Conservation (phyloP, 148 eudicot genomes). For the Beta vulgaris region DNA sequence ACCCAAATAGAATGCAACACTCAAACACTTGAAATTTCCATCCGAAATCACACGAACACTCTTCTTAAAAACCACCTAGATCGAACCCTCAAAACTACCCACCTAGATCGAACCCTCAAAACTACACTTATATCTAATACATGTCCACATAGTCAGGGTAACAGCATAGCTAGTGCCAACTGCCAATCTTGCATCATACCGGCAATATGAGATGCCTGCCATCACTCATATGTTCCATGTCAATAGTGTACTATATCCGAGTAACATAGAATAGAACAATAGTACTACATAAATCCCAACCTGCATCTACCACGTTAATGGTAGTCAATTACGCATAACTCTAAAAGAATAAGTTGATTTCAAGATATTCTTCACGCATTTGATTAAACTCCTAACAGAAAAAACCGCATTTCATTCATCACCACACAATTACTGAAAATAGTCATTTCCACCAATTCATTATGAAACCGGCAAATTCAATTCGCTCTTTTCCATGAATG, state of each 20-base stretch:
- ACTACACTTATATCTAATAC: neutral
- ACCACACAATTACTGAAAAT: neutral
- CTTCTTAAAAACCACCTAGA: neutral
- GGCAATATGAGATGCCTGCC: neutral
- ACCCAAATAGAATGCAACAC: neutral
- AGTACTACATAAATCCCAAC: neutral
- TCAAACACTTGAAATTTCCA: constrained; percentile 1
- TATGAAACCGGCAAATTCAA: no score
- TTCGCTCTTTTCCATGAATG: no score
- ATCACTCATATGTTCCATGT: neutral
- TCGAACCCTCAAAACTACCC: neutral
- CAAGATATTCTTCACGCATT: neutral
- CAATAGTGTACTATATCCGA: neutral
- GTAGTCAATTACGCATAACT: neutral
- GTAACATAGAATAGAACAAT: neutral
- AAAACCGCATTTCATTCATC: neutral
- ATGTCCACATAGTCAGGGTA: neutral
- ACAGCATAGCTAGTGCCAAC: neutral
- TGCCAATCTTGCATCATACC: no score
- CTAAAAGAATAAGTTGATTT: neutral
- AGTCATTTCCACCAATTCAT: neutral
- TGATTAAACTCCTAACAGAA: neutral
- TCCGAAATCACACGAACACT: neutral
- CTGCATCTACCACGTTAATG: neutral
- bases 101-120: neutral